These are phyloP conservation scores for Megacollybia marginata DNA, from an alignment of 768 basidiomycete species.

Conservation along the genomic window DNA sequence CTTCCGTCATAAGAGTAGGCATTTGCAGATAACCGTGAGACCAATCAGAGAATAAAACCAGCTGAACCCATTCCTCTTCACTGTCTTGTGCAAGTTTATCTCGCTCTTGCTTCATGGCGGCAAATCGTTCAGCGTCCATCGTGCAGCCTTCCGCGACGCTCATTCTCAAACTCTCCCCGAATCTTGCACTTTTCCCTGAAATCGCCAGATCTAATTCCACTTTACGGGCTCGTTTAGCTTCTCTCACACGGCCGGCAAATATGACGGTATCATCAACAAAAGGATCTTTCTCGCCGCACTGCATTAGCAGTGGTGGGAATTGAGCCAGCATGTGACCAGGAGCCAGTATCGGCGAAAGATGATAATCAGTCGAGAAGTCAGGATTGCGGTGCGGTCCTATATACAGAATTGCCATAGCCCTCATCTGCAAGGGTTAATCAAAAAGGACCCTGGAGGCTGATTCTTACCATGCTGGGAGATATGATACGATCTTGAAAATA, in stretches of 20 bases:
- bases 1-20: constrained; percentile 79
- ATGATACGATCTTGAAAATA: constrained; percentile 93
- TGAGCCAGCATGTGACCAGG: constrained; percentile 79
- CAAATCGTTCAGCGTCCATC: constrained; percentile 23
- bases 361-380: constrained; percentile 92
- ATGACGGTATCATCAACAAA: constrained; percentile 98
- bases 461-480: constrained; percentile 85
- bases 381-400: constrained; percentile 92
- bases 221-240: constrained; percentile 85
- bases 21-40: constrained; percentile 97
- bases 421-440: constrained; percentile 63
- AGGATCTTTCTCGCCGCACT: constrained; percentile 90
- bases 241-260: constrained; percentile 89
- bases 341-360: constrained; percentile 90
- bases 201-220: constrained; percentile 59
- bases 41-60: constrained; percentile 93
- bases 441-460: background rate
- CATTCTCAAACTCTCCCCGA: constrained; percentile 61
- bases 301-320: constrained; percentile 90
- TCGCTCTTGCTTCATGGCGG: constrained; percentile 48
- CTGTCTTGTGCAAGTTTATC: constrained; percentile 57
- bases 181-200: constrained; percentile 53
- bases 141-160: constrained; percentile 30
- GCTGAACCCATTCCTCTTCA: constrained; percentile 93
- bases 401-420: constrained; percentile 97